phyloP scores from a whole-genome alignment of 176 grass and related monocot species.

The Hyparrhenia diplandra region DNA sequence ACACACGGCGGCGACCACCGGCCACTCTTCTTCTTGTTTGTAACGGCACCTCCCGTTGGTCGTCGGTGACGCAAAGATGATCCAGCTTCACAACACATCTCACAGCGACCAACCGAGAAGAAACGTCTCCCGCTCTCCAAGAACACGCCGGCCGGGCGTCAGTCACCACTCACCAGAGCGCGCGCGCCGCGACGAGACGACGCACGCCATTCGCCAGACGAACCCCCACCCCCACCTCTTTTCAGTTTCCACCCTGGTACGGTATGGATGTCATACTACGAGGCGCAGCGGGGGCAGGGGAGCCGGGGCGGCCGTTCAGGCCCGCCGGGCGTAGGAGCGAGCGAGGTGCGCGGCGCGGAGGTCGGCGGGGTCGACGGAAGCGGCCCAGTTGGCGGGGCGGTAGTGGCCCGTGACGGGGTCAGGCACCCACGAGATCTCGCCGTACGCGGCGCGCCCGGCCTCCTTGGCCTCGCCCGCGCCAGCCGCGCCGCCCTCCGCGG shows the following conservation, averaged over 20 bases:
- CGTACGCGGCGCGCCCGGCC: neutral
- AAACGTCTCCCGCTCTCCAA: neutral
- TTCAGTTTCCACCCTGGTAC: no score
- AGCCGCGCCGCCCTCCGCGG: slow-evolving; percentile 25
- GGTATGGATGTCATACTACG: accelerated
- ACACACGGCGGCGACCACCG: neutral
- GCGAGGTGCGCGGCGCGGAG: slow-evolving; percentile 58
- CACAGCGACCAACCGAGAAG: neutral
- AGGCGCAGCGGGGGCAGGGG: no score
- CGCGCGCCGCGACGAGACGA: neutral
- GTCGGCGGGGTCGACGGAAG: slow-evolving; percentile 54
- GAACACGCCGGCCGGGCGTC: neutral
- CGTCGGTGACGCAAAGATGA: neutral
- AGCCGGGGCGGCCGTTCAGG: neutral
- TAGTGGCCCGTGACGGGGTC: slow-evolving; percentile 77
- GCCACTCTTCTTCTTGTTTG: neutral
- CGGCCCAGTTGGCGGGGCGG: slow-evolving; percentile 44
- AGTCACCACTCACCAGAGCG: no score
- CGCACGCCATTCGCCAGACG: neutral
- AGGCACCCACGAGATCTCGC: slow-evolving; percentile 50
- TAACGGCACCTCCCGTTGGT: neutral
- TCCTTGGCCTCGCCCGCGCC: slow-evolving; percentile 23
- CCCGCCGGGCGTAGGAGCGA: slow-evolving; percentile 27
- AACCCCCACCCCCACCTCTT: neutral
- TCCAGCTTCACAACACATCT: neutral